Percentiles rank a stretch among this genome's conserved stretches.
Evolutionary conservation across 768 basidiomycete species (phyloP).

Genomic region (Xerocomellus intermedius): DNA sequence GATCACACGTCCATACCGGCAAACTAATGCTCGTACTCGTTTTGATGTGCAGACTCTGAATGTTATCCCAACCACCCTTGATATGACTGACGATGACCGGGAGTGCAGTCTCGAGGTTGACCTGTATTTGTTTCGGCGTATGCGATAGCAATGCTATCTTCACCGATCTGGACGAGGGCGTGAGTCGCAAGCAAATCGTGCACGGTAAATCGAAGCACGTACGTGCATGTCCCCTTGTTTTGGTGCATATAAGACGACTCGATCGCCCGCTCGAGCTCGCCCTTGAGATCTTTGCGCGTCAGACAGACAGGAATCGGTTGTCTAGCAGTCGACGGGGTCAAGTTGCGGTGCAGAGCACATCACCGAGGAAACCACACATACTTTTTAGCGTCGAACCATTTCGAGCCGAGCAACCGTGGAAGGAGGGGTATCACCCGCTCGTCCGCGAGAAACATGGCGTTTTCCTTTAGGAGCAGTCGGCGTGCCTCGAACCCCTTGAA

Average conservation of each 20-base stretch:
- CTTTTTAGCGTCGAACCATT: slow-evolving; percentile 97
- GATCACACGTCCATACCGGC: slow-evolving; percentile 86
- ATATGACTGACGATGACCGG: slow-evolving; percentile 71
- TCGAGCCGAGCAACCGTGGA: slow-evolving; percentile 81
- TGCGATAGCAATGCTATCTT: slow-evolving; percentile 80
- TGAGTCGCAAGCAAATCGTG: not conserved
- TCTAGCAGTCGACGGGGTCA: slow-evolving; percentile 40
- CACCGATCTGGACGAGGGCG: slow-evolving; percentile 55
- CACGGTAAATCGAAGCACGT: slow-evolving; percentile 33
- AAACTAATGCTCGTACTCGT: slow-evolving; percentile 79
- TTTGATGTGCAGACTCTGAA: slow-evolving; percentile 88
- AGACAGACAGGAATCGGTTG: slow-evolving; percentile 95
- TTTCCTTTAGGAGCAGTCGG: slow-evolving; percentile 79
- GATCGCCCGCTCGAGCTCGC: slow-evolving; percentile 88
- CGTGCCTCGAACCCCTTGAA: slow-evolving; percentile 84
- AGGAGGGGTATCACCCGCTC: slow-evolving; percentile 85
- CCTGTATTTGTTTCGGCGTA: slow-evolving; percentile 66
- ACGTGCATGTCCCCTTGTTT: slow-evolving; percentile 92
- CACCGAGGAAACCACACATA: slow-evolving; percentile 37
- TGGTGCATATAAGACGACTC: slow-evolving; percentile 96
- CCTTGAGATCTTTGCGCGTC: slow-evolving; percentile 85
- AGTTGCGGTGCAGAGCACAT: not conserved
- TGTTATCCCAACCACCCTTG: slow-evolving; percentile 84
- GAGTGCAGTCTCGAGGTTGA: slow-evolving; percentile 75
- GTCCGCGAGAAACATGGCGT: slow-evolving; percentile 92